These are phyloP conservation scores for Huntiella decipiens DNA, from an alignment of 2,329 filamentous ascomycete species.

Conservation along the genomic window DNA sequence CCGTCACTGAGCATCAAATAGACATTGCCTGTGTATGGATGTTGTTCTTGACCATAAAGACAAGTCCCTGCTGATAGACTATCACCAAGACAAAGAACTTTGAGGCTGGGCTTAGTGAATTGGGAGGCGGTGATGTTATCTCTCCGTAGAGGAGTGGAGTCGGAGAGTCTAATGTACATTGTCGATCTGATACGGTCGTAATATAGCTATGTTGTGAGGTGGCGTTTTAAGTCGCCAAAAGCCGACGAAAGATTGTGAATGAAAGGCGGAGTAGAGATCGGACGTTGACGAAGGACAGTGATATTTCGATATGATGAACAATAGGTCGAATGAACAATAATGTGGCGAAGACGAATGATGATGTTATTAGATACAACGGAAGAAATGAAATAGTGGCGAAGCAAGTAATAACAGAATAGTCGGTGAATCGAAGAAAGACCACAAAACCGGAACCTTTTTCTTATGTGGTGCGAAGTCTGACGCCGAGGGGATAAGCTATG, in stretches of 20 bases:
- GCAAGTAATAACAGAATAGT: too few relatives aligned
- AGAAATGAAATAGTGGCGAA: too few relatives aligned
- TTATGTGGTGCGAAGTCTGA: too few relatives aligned
- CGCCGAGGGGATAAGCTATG: too few relatives aligned
- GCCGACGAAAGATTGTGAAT: neutral
- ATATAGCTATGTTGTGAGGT: neutral
- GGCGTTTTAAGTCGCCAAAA: neutral
- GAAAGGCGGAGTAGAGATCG: too few relatives aligned
- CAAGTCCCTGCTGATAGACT: constrained; percentile 31
- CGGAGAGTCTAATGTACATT: constrained; percentile 9
- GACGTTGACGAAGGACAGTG: too few relatives aligned
- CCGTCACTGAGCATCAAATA: constrained; percentile 26
- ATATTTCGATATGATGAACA: too few relatives aligned
- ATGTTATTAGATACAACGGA: neutral
- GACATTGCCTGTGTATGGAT: constrained; percentile 36
- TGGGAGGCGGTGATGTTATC: too few relatives aligned
- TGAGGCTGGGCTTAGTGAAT: constrained; percentile 17
- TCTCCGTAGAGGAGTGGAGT: neutral
- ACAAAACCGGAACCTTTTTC: too few relatives aligned
- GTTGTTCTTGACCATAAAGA: constrained; percentile 26
- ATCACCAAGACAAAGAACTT: constrained; percentile 46
- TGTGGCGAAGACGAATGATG: neutral
- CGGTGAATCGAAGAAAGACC: neutral
- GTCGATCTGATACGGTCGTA: neutral
- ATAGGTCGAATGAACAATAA: neutral